Evolutionary conservation across 2,329 filamentous ascomycete species (phyloP), one percentile per base, ranked within the genome.

Genomic region (Davidsoniella eucalypti): DNA sequence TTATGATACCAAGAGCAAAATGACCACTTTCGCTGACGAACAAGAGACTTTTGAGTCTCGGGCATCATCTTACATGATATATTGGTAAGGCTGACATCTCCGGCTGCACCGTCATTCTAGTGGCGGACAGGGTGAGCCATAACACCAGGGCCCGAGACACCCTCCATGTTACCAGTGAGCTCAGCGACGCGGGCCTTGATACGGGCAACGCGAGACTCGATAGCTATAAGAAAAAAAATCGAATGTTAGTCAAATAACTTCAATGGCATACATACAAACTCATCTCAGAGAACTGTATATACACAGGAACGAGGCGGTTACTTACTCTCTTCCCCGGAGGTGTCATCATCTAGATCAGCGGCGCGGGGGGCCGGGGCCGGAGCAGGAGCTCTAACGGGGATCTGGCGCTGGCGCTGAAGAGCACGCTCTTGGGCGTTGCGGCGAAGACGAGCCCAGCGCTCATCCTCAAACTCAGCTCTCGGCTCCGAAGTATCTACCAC

Each of bases 181-280:
- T 95, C 87, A 48, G 92, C 92, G 52, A 98, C 92, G 55, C 92
- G 82, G 54, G 92, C 92, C 69, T 95, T 96, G 74, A 98, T 98
- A 55, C 92, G 84, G 45, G 92, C 92, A 53, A 96, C 92, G 57
- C 92, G 85, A 45, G 87, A 88, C 65, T 98, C 92, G 60, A 96
- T 96, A 36, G 88, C 87, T 93, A 57, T 33, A n/a, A 49, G 2
- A 18, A 18, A 21, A 10, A 40, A 41, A 46, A 39, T n/a, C 5
- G 16, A 10, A 12, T 1, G 54, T 65, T 43, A 64, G 61, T 26
- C 45, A n/a, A 36, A 18, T 7, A 17, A 4, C 21, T 37, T 8
- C 18, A 6, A 41, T 38, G 6, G 6, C 3, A 42, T 14, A 16
- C 9, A 12, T 44, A 25, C 17, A 12, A 44, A 23, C n/a, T 21